These are phyloP conservation scores for Stagonosporopsis cucurbitacearum DNA, from an alignment of 2,329 filamentous ascomycete genomes.

Conservation along the genomic window DNA sequence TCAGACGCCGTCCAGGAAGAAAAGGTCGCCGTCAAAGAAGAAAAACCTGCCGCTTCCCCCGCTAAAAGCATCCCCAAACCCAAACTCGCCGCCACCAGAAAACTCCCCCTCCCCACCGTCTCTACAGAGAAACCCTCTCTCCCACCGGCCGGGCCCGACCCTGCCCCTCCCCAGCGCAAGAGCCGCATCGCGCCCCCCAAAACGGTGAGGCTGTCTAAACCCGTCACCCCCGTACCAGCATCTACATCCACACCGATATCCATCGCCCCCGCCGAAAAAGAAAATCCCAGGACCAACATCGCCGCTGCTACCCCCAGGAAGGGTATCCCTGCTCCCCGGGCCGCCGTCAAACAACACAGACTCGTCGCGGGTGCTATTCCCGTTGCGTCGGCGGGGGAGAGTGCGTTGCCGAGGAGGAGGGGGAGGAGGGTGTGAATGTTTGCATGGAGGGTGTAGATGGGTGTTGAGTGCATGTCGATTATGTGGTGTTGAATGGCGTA, in stretches of 20 bases:
- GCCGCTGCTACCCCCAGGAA: slow-evolving; percentile 39
- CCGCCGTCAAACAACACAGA: too few species aligned
- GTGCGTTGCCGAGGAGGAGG: slow-evolving; percentile 41
- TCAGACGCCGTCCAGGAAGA: slow-evolving; percentile 37
- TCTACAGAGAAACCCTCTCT: slow-evolving; percentile 26
- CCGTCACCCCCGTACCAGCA: slow-evolving; percentile 13
- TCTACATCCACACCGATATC: too few species aligned
- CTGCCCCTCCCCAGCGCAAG: slow-evolving; percentile 35
- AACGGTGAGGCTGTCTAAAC: slow-evolving; percentile 43
- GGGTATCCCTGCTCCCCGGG: slow-evolving; percentile 35
- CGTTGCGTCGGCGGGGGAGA: too few species aligned
- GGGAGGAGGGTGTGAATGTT: slow-evolving; percentile 34
- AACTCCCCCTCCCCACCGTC: slow-evolving; percentile 31
- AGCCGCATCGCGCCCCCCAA: slow-evolving; percentile 44
- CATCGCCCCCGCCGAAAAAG: slow-evolving; percentile 9
- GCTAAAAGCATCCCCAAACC: slow-evolving; percentile 28
- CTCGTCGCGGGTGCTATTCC: slow-evolving; percentile 21
- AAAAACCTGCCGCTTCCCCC: slow-evolving; percentile 2
- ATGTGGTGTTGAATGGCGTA: too few species aligned
- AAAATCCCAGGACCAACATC: slow-evolving; percentile 35
- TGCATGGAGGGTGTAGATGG: too few species aligned
- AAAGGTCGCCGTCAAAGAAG: slow-evolving; percentile 21
- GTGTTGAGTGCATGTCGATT: too few species aligned
- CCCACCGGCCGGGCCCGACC: slow-evolving; percentile 32
- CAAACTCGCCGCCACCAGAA: slow-evolving; percentile 21